Percentiles rank a stretch among this genome's conserved stretches.
Conservation (phyloP, 495 filamentous ascomycete genomes). For the Penicillium samsonianum region DNA sequence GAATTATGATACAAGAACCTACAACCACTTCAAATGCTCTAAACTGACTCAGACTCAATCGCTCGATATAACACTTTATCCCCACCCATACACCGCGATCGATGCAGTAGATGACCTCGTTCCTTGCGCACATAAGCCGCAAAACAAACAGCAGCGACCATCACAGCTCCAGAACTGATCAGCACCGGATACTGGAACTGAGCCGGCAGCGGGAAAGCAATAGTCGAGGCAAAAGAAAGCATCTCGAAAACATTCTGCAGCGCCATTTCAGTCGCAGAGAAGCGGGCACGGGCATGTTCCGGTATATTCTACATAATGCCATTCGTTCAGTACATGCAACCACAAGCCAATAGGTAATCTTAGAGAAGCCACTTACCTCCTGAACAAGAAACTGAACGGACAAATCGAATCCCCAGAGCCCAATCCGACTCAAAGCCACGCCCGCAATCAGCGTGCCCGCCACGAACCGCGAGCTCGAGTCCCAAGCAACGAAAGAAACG, state of each 20-base stretch:
- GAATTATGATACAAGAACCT: not conserved
- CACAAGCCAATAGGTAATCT: not conserved
- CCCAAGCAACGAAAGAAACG: conserved; percentile 41
- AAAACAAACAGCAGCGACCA: not conserved
- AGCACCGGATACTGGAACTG: conserved; percentile 63
- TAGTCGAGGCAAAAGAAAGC: conserved; percentile 59
- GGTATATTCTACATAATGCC: conserved; percentile 46
- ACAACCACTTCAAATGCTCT: not conserved
- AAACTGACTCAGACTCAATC: not conserved
- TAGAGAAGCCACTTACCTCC: conserved; percentile 46
- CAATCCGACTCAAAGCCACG: conserved; percentile 59
- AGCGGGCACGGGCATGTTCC: conserved; percentile 50
- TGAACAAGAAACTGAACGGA: conserved; percentile 65
- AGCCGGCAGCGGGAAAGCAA: conserved; percentile 56
- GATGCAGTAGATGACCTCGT: conserved; percentile 65
- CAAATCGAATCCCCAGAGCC: conserved; percentile 70
- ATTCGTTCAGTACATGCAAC: not conserved
- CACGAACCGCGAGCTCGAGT: conserved; percentile 32
- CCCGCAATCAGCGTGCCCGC: conserved; percentile 51
- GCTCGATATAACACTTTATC: conserved; percentile 20
- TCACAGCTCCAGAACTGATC: conserved; percentile 53
- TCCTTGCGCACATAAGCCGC: conserved; percentile 41
- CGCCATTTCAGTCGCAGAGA: conserved; percentile 62
- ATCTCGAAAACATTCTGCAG: conserved; percentile 69
- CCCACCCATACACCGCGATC: conserved; percentile 34